phyloP scores from a whole-genome alignment of 352 stramenopile species.

The Phytophthora lateralis region DNA sequence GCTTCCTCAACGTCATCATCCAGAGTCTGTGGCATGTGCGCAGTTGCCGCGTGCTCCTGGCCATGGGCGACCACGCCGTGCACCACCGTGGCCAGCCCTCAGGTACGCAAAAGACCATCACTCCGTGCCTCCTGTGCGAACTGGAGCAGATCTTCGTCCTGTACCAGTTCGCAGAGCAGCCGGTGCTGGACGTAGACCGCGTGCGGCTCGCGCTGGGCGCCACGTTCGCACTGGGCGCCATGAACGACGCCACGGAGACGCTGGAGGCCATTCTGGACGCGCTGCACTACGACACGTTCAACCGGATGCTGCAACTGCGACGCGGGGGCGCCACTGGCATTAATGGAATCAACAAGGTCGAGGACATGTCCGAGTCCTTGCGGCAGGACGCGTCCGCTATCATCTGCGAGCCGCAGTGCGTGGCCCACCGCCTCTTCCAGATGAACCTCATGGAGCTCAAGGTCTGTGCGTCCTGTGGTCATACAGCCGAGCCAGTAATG shows the following conservation, averaged over 20 bases:
- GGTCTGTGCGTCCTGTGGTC: conserved; percentile 59
- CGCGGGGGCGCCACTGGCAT: conserved; percentile 17
- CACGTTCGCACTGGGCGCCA: conserved; percentile 75
- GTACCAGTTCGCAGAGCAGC: conserved; percentile 84
- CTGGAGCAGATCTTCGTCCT: conserved; percentile 86
- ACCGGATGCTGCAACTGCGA: conserved; percentile 67
- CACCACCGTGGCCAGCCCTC: conserved; percentile 54
- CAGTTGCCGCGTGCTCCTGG: conserved; percentile 82
- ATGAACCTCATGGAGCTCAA: conserved; percentile 89
- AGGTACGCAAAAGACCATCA: conserved; percentile 4
- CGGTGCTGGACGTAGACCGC: conserved; percentile 75
- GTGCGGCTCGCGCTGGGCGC: conserved; percentile 67
- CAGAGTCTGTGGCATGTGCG: conserved; percentile 91
- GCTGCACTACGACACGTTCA: conserved; percentile 82
- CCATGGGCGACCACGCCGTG: conserved; percentile 75
- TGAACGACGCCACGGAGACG: conserved; percentile 89
- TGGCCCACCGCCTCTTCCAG: conserved; percentile 84
- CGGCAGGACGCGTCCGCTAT: conserved; percentile 65
- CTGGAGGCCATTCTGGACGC: conserved; percentile 82
- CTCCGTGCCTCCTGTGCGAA: conserved; percentile 78
- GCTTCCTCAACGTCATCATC: conserved; percentile 92
- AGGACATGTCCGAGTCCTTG: conserved; percentile 59
- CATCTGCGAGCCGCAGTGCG: conserved; percentile 79
- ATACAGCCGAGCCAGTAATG: conserved; percentile 78
- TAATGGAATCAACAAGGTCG: conserved; percentile 13